Conservation (phyloP, 1,139 yeast species). For the Kodamaea arcana region DNA sequence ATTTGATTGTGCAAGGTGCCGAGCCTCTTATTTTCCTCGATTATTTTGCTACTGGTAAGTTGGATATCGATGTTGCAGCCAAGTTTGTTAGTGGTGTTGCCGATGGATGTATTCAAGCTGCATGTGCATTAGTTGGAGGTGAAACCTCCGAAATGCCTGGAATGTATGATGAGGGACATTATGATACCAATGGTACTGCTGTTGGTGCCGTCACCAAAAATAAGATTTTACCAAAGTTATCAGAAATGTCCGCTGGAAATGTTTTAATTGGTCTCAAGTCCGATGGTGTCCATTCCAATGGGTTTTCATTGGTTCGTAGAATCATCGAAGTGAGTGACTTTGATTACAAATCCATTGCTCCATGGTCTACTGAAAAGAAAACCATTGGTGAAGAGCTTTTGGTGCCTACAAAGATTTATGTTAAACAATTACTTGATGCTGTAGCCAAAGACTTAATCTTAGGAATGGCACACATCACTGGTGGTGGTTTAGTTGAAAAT, state of each 20-base stretch:
- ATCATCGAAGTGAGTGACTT: conserved; percentile 68
- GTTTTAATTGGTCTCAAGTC: conserved; percentile 83
- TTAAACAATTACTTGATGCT: conserved; percentile 78
- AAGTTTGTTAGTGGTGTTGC: conserved; percentile 94
- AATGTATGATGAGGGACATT: conserved; percentile 91
- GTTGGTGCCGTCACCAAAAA: conserved; percentile 94
- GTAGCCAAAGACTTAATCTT: conserved; percentile 64
- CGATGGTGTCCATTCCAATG: conserved; percentile 94
- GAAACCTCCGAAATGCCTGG: conserved; percentile 99
- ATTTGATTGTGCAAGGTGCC: conserved; percentile 97
- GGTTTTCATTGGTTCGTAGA: conserved; percentile 93
- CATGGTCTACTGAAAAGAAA: conserved; percentile 68
- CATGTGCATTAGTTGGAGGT: conserved; percentile 98
- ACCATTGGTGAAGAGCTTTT: conserved; percentile 84
- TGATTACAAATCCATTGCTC: conserved; percentile 71
- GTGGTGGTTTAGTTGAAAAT: conserved; percentile 96
- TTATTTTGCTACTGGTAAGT: conserved; percentile 92
- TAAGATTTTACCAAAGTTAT: conserved; percentile 66
- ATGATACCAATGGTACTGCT: conserved; percentile 97
- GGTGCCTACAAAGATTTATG: conserved; percentile 91
- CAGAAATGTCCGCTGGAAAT: conserved; percentile 72
- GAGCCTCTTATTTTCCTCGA: conserved; percentile 95
- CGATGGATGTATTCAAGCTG: conserved; percentile 90
- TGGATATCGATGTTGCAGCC: conserved; percentile 80
- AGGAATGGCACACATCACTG: conserved; percentile 96